Conservation (phyloP, 352 stramenopile genomes). For the Globisporangium camurandrum region DNA sequence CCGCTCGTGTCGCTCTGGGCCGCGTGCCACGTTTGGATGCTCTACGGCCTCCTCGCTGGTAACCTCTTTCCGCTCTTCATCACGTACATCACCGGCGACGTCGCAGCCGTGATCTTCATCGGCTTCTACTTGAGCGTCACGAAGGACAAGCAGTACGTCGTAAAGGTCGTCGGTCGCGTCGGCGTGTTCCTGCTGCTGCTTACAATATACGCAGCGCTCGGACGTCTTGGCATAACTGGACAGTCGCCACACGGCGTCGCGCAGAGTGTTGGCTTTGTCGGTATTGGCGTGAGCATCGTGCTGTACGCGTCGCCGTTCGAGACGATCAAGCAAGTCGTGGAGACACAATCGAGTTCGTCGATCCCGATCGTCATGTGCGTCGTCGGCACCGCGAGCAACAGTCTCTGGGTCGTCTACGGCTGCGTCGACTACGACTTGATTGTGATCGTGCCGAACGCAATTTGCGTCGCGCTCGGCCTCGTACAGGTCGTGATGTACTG, state of each 20-base stretch:
- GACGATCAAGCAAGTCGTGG: slow-evolving; percentile 22
- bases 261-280: slow-evolving; percentile 5
- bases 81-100: slow-evolving; percentile 21
- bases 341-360: slow-evolving; percentile 18
- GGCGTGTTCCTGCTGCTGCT: slow-evolving; percentile 1
- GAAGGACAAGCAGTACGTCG: background rate
- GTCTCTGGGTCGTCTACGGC: slow-evolving; percentile 43
- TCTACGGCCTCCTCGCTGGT: slow-evolving; percentile 6
- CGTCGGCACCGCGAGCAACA: slow-evolving; percentile 40
- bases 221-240: slow-evolving; percentile 16
- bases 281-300: slow-evolving; percentile 17
- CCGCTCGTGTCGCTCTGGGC: slow-evolving; percentile 16
- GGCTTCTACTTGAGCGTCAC: slow-evolving; percentile 9
- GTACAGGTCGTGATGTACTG: slow-evolving; percentile 41
- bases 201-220: slow-evolving; percentile 22
- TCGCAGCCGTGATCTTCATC: slow-evolving; percentile 17
- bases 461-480: slow-evolving; percentile 22
- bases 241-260: slow-evolving; percentile 14
- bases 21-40: slow-evolving; percentile 17
- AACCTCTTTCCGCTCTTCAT: slow-evolving; percentile 23
- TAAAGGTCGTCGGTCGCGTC: slow-evolving; percentile 4
- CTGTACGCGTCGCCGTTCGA: slow-evolving; percentile 26
- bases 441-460: slow-evolving; percentile 31
- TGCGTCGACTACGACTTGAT: slow-evolving; percentile 36
- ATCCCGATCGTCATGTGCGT: slow-evolving; percentile 46